These are phyloP conservation scores for Simplicillium aogashimaense DNA, from an alignment of 2,329 filamentous ascomycete genomes.

Conservation along the genomic window DNA sequence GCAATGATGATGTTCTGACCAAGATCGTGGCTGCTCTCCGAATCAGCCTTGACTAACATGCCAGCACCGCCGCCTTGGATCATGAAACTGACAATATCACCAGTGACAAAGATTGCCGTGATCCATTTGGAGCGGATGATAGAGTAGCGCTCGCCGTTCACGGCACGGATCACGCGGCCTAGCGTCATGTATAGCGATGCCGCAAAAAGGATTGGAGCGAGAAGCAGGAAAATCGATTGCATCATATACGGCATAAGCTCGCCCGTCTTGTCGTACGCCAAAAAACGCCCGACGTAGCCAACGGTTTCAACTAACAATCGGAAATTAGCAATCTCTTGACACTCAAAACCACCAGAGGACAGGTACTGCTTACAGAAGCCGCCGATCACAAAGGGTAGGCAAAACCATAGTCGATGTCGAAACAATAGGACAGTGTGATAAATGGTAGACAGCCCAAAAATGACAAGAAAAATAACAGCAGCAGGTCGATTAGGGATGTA, in stretches of 20 bases:
- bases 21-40: slow-evolving; percentile 13
- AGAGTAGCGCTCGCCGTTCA: slow-evolving; percentile 13
- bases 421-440: too few species aligned
- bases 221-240: slow-evolving; percentile 26
- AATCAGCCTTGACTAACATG: slow-evolving; percentile 13
- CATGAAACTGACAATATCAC: slow-evolving; percentile 18
- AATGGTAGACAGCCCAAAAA: too few species aligned
- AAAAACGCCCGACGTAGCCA: slow-evolving; percentile 28
- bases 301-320: slow-evolving; percentile 18
- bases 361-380: too few species aligned
- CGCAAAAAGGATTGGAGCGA: slow-evolving; percentile 34
- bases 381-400: too few species aligned
- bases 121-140: slow-evolving; percentile 14
- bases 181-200: slow-evolving; percentile 36
- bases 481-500: too few species aligned
- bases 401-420: too few species aligned
- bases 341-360: too few species aligned
- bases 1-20: slow-evolving; percentile 39
- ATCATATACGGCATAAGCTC: slow-evolving; percentile 27
- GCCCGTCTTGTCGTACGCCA: slow-evolving; percentile 23
- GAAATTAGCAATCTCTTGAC: too few species aligned
- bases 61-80: slow-evolving; percentile 20
- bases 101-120: slow-evolving; percentile 20
- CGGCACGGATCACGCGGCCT: slow-evolving; percentile 22
- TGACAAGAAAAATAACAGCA: too few species aligned